Evolutionary conservation across 2,329 filamentous ascomycete genomes (phyloP), one percentile per base, ranked within the genome.

Genomic region (Ceratocystis harringtonii): DNA sequence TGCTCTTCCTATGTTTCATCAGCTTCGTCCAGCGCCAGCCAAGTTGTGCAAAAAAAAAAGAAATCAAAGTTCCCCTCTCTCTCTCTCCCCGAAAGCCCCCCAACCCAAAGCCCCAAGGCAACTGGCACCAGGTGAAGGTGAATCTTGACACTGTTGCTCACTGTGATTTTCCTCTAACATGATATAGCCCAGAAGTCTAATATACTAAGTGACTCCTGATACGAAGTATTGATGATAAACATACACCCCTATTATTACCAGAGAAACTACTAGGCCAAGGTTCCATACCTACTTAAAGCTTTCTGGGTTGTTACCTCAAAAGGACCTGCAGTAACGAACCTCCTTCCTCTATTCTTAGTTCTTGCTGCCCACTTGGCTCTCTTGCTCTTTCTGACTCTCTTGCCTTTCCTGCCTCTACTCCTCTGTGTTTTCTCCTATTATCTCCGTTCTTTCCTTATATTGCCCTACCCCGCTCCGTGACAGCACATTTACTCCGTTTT

Each of bases 1-100:
- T 19, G 25, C 28, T n/a, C 28, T 58, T 58, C 52, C 52, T 19
- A n/a, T 58, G 52, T 58, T 58, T n/a, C 52, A 58, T 58, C 52
- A 32, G 32, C 48, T 30, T 58, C 10, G 2, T 12, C 12, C 52
- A 58, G 52, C 52, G 52, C 52, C 52, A 58, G 12, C 52, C 48
- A 52, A 52, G 48, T 25, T 25, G 48, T 25, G 48, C 19, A 25
- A 2, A 25, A 25, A 52, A 52, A 45, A 50, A 50, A n/a, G n/a
- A 50, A 19, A 50, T 3, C 7, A 61, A 61, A 41, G 10, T 4
- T 41, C 36, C 36, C 36, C 22, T 25, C 36, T 41, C 36, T 41
- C 32, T 36, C 3, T 8, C 10, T 41, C 10, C 36, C 12, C 10
- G 36, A 3, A 41, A 12, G 2, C 28, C 10, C 36, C 36, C 36